These are phyloP conservation scores for Vishniacozyma victoriae DNA, from an alignment of 768 basidiomycete genomes.

Conservation along the genomic window DNA sequence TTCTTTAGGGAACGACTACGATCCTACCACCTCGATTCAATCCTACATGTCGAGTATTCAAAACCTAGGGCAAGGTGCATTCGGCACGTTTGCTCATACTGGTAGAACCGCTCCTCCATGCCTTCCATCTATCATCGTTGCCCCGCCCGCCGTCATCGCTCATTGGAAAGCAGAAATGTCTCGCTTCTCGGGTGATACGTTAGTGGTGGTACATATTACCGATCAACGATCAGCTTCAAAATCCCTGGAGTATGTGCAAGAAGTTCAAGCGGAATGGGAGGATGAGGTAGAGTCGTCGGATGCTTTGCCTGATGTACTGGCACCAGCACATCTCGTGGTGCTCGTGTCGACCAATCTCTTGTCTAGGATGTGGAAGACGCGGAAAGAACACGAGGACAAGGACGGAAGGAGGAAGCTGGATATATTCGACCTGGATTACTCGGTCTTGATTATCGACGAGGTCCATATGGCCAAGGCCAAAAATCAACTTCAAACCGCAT, in stretches of 20 bases:
- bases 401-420: no score
- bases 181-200: not conserved
- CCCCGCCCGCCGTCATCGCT: not conserved
- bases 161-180: not conserved
- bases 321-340: not conserved
- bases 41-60: no score
- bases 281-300: not conserved
- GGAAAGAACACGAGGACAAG: no score
- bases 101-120: not conserved
- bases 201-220: not conserved
- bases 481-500: not conserved
- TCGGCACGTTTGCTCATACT: not conserved
- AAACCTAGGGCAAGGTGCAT: not conserved
- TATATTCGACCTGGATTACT: not conserved
- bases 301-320: not conserved
- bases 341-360: not conserved
- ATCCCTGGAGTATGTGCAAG: not conserved
- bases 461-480: not conserved
- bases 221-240: not conserved
- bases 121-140: not conserved
- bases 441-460: not conserved
- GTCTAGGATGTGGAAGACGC: not conserved
- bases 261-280: not conserved
- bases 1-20: no score
- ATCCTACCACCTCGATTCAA: no score